Percentiles rank a stretch among this genome's conserved stretches.
Evolutionary conservation across 2,329 filamentous ascomycete genomes (phyloP).

Genomic region (Raffaelea albimanens): DNA sequence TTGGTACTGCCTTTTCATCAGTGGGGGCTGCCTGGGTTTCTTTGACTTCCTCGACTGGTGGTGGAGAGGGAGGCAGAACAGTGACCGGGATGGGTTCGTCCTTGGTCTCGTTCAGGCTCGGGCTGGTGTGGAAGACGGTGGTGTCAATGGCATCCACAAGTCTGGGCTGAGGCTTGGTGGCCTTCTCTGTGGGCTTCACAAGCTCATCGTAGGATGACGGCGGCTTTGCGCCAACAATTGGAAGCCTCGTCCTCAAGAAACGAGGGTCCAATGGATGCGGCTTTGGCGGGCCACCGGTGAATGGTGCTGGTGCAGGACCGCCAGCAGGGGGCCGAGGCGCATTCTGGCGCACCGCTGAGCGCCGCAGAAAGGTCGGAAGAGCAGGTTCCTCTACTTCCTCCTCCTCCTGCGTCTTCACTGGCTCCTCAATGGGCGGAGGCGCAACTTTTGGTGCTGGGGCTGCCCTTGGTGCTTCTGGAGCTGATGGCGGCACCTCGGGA

Average conservation of each 20-base stretch:
- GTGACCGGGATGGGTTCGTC: no score
- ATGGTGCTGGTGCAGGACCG: conserved; percentile 2
- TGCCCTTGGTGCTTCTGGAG: not conserved
- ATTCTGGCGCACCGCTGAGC: conserved; percentile 3
- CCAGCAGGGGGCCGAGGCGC: not conserved
- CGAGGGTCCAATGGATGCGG: conserved; percentile 15
- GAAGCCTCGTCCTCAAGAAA: conserved; percentile 4
- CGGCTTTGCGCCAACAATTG: not conserved
- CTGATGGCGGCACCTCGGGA: not conserved
- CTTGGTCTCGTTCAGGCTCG: conserved; percentile 14
- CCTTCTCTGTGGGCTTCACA: not conserved
- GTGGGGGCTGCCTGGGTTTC: not conserved
- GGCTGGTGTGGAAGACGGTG: conserved; percentile 37
- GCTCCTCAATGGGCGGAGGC: not conserved
- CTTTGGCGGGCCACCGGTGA: not conserved
- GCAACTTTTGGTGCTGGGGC: not conserved
- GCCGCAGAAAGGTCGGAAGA: conserved; percentile 10
- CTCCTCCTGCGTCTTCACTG: not conserved
- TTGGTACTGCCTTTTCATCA: not conserved
- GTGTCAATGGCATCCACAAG: conserved; percentile 27
- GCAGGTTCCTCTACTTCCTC: conserved; percentile 1
- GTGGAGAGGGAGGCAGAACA: not conserved
- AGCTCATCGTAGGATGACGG: not conserved
- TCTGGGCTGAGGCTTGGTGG: not conserved
- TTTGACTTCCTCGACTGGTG: not conserved